phyloP scores from a whole-genome alignment of 495 filamentous ascomycete genomes.

The Hyaloscypha variabilis region DNA sequence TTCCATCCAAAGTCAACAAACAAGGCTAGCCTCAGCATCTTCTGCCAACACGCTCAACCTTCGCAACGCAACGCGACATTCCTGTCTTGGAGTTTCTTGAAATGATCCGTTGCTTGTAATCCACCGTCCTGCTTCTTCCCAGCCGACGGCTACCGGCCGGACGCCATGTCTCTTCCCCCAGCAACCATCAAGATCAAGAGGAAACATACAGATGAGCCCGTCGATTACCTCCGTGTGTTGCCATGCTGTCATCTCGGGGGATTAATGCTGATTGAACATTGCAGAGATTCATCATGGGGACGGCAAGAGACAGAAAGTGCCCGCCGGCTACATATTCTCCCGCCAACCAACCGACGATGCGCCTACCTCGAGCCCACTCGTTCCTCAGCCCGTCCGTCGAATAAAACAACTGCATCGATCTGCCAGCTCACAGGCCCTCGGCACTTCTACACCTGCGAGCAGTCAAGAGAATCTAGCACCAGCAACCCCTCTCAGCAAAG shows the following conservation, averaged over 20 bases:
- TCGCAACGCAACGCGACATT: background rate
- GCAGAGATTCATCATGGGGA: conserved; percentile 19
- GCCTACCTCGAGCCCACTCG: background rate
- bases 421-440: conserved; percentile 10
- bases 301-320: conserved; percentile 13
- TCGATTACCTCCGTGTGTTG: conserved; percentile 53
- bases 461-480: background rate
- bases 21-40: background rate
- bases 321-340: conserved; percentile 20
- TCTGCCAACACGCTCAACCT: background rate
- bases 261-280: background rate
- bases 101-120: background rate
- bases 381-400: conserved; percentile 10
- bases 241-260: conserved; percentile 1
- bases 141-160: background rate
- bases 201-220: conserved; percentile 54
- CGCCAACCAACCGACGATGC: conserved; percentile 14
- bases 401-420: conserved; percentile 33
- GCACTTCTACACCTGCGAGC: background rate
- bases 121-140: background rate
- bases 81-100: background rate
- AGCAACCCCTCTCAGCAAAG: background rate
- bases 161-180: conserved; percentile 52
- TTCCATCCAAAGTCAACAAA: background rate
- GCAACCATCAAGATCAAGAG: conserved; percentile 56